phyloP scores from a whole-genome alignment of 1,284 basidiomycete genomes.

The Melampsora americana region DNA sequence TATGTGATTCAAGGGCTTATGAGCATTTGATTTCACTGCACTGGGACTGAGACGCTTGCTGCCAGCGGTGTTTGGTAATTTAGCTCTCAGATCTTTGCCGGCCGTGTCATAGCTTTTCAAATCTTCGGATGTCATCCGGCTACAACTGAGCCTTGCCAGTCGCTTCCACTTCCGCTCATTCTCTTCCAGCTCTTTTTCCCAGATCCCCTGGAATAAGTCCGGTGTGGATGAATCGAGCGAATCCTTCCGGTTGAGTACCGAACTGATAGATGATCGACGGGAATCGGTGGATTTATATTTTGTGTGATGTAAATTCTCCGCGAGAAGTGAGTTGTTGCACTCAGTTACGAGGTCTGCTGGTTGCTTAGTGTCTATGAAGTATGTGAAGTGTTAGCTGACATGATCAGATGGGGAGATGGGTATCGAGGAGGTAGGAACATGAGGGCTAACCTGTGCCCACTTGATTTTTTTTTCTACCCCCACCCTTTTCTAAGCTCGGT shows the following conservation, averaged over 20 bases:
- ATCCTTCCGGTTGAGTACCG: slow-evolving; percentile 30
- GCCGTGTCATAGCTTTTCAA: background rate
- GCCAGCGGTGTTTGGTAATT: background rate
- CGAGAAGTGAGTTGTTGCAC: background rate
- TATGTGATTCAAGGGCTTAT: background rate
- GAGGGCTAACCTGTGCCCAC: background rate
- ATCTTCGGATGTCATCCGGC: slow-evolving; percentile 4
- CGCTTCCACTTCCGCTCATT: slow-evolving; percentile 43
- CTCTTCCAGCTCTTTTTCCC: slow-evolving; percentile 40
- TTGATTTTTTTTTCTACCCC: background rate
- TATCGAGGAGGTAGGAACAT: background rate
- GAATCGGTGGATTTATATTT: slow-evolving; percentile 18
- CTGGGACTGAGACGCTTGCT: background rate
- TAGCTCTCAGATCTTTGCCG: background rate
- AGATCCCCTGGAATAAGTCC: slow-evolving; percentile 32
- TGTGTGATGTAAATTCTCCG: slow-evolving; percentile 36
- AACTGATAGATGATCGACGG: slow-evolving; percentile 36
- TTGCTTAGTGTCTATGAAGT: background rate
- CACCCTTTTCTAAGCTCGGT: background rate
- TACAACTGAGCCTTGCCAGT: slow-evolving; percentile 32
- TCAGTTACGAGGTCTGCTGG: background rate
- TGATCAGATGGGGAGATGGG: background rate
- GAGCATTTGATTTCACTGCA: background rate
- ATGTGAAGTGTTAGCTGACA: background rate
- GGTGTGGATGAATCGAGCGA: slow-evolving; percentile 25